Conservation (phyloP, 1,284 basidiomycete species). For the Ganoderma sinense region DNA sequence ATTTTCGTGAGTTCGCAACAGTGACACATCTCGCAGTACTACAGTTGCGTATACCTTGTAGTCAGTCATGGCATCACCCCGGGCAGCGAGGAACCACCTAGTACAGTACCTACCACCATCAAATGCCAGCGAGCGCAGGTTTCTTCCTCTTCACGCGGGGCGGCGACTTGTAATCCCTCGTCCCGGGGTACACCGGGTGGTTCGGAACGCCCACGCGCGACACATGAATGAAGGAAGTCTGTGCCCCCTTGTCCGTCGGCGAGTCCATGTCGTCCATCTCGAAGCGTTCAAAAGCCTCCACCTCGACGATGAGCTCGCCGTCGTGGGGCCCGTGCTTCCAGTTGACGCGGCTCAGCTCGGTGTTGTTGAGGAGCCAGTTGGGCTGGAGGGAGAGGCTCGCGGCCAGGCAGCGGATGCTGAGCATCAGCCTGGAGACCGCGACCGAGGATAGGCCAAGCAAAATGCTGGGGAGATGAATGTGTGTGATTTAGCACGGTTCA, state of each 20-base stretch:
- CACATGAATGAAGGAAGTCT: slow-evolving; percentile 19
- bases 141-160: slow-evolving; percentile 18
- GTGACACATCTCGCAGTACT: not conserved
- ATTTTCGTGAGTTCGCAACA: not conserved
- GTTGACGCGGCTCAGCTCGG: slow-evolving; percentile 40
- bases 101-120: slow-evolving; percentile 9
- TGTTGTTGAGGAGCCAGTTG: slow-evolving; percentile 40
- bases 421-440: slow-evolving; percentile 42
- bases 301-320: slow-evolving; percentile 39
- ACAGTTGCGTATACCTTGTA: not conserved
- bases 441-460: slow-evolving; percentile 35
- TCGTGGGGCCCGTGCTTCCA: slow-evolving; percentile 34
- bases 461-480: slow-evolving; percentile 25
- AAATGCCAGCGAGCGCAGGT: slow-evolving; percentile 1
- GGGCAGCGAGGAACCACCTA: too few species aligned
- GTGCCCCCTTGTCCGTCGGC: slow-evolving; percentile 3
- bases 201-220: slow-evolving; percentile 32
- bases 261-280: slow-evolving; percentile 23
- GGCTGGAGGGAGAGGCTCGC: slow-evolving; percentile 36
- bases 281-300: slow-evolving; percentile 29
- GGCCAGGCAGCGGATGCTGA: slow-evolving; percentile 42
- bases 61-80: too few species aligned
- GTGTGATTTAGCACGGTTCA: too few species aligned
- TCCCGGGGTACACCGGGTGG: slow-evolving; percentile 25
- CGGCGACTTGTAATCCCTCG: slow-evolving; percentile 27